Evolutionary conservation across 495 filamentous ascomycete genomes (phyloP).

Genomic region (Rhypophila decipiens): DNA sequence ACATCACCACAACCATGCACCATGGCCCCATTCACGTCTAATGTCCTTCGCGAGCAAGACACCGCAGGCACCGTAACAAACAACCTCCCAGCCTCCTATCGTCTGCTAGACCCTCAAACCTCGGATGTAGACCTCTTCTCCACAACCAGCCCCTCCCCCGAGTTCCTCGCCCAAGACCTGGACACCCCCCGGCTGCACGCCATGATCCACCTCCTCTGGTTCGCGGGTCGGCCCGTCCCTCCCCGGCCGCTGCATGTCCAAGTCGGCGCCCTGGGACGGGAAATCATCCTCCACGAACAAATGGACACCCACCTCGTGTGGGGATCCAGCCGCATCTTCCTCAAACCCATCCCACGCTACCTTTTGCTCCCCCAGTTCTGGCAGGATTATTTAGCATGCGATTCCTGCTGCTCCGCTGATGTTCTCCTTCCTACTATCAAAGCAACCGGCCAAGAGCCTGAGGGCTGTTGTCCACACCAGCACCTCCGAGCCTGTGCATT

Average conservation of each 20-base stretch:
- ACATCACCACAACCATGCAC: too few species aligned
- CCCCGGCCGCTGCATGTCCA: constrained; percentile 47
- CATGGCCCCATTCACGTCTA: too few species aligned
- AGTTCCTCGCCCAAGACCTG: constrained; percentile 16
- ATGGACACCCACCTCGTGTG: constrained; percentile 18
- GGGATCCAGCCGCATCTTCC: constrained; percentile 20
- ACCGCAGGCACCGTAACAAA: too few species aligned
- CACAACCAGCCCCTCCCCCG: too few species aligned
- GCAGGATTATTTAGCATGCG: constrained; percentile 1
- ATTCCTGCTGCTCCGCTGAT: neutral
- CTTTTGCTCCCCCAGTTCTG: constrained; percentile 38
- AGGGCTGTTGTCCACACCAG: neutral
- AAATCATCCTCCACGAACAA: constrained; percentile 8
- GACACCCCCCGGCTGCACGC: constrained; percentile 27
- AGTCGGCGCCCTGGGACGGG: constrained; percentile 17
- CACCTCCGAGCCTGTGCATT: constrained; percentile 18
- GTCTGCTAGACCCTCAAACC: too few species aligned
- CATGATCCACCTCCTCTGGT: constrained; percentile 38
- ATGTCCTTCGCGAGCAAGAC: too few species aligned
- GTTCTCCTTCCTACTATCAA: too few species aligned
- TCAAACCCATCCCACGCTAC: constrained; percentile 42
- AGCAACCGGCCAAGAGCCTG: too few species aligned
- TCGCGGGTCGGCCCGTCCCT: constrained; percentile 40
- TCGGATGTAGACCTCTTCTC: too few species aligned
- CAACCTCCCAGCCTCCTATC: too few species aligned